A percentile compares a stretch with the other conserved stretches of the same genome.
Evolutionary conservation across 805 yeast genomes (phyloP).

Genomic region (Wickerhamiella galacta): DNA sequence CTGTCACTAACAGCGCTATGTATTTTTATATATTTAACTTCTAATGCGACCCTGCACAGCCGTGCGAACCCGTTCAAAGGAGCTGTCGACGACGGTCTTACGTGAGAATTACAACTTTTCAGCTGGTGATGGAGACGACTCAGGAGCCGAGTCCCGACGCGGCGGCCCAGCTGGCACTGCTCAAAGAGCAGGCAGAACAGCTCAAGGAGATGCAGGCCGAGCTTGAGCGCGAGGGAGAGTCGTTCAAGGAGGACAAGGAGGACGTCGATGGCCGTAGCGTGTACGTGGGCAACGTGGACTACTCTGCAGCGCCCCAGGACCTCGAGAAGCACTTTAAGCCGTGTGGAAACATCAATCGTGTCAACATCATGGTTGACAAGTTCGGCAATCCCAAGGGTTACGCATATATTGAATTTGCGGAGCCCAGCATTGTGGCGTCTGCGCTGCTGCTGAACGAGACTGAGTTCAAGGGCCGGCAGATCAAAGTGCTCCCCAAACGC

Average conservation of each 20-base stretch:
- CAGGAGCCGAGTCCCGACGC: no score
- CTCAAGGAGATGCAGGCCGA: conserved; percentile 42
- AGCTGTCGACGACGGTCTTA: no score
- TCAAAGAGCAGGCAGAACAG: conserved; percentile 48
- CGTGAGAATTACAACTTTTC: no score
- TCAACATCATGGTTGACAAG: conserved; percentile 59
- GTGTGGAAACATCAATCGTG: conserved; percentile 62
- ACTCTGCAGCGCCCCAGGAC: conserved; percentile 61
- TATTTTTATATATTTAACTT: no score
- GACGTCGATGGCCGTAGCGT: conserved; percentile 64
- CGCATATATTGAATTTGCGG: conserved; percentile 76
- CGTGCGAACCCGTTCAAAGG: no score
- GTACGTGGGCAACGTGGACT: conserved; percentile 76
- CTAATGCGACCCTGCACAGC: no score
- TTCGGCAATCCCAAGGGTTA: conserved; percentile 71
- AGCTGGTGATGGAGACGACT: no score
- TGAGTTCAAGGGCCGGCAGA: conserved; percentile 46
- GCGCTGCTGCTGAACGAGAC: conserved; percentile 55
- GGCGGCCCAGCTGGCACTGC: conserved; percentile 16
- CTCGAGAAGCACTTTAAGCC: conserved; percentile 54
- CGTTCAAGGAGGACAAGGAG: conserved; percentile 32
- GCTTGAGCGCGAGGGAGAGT: conserved; percentile 27
- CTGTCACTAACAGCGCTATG: no score
- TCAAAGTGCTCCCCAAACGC: conserved; percentile 62
- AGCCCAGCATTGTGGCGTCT: conserved; percentile 40